Evolutionary conservation across 331 rosid species (phyloP).

Genomic region (Telfairia occidentalis): DNA sequence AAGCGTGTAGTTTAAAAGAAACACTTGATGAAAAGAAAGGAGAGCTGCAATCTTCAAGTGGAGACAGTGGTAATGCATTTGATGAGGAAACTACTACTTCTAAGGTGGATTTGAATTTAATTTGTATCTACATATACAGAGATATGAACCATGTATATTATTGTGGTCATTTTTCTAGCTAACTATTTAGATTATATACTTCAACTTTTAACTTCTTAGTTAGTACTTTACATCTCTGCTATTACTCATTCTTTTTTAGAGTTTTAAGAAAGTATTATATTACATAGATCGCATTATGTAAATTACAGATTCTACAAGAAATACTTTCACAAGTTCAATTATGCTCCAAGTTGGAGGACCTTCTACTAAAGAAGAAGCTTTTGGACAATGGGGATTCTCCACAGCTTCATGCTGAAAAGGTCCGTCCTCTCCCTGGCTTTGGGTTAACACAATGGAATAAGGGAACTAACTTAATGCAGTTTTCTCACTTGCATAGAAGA

Average conservation of each 20-base stretch:
- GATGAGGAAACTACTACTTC: slow-evolving; percentile 19
- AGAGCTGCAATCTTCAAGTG: slow-evolving; percentile 17
- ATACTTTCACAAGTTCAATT: slow-evolving; percentile 41
- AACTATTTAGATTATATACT: neutral
- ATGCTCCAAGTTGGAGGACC: slow-evolving; percentile 55
- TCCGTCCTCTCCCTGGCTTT: slow-evolving; percentile 15
- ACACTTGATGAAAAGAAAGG: slow-evolving; percentile 38
- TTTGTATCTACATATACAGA: neutral
- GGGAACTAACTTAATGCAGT: neutral
- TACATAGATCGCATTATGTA: slow-evolving; percentile 14
- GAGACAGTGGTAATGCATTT: slow-evolving; percentile 19
- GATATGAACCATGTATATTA: neutral
- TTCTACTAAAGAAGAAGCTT: slow-evolving; percentile 59
- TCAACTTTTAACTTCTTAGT: neutral
- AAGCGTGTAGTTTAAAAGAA: slow-evolving; percentile 51
- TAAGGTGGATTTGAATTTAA: slow-evolving; percentile 31
- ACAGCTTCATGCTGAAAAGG: slow-evolving; percentile 63
- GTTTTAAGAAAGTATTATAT: slow-evolving; percentile 12
- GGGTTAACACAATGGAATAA: neutral
- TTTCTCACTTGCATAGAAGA: neutral
- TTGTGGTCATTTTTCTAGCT: neutral
- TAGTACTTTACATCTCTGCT: neutral
- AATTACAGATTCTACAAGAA: slow-evolving; percentile 46
- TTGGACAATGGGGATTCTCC: slow-evolving; percentile 51
- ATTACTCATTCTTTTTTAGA: neutral